Base-by-base conservation (phyloP, 1,139 yeast genomes). In the Yamadazyma atmosphaerica region DNA sequence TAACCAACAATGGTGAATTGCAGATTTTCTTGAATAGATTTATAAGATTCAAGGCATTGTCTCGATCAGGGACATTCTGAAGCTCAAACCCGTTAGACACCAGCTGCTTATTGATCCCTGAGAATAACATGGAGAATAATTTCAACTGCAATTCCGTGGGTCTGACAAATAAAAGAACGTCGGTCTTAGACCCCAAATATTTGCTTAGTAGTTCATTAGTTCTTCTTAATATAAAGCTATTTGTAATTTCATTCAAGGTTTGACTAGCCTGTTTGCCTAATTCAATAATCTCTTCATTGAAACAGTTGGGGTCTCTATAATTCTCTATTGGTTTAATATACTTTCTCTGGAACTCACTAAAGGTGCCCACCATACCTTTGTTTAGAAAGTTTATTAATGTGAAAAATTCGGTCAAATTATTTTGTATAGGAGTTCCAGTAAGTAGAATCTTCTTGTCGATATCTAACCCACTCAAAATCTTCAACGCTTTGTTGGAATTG, bases 351-450 rank as follows among this genome's bases (percentile, higher is more conserved):
- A 92, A 92, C 2, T 68, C 61, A 23, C 74, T 65, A 40, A 76
- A 74, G 0, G 73, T 67, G 0, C 96, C 96, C 23, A 92, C 63
- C 2, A 85, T 65, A 0, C 90, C 92, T 0, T 97, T 96, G 52
- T 88, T 89, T 11, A 89, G 66, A 56, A 90, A 90, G 53, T 89
- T 85, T 5, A 85, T 77, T 55, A 92, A 79, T 10, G 86, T 84
- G 59, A 69, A 88, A 56, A 86, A 92, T 55, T 92, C 99, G 2
- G 68, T 69, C 39, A 94, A 72, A 57, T 92, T 96, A 59, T 92
- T 92, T 57, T 92, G 98, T 24, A 92, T 87, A 0, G 98, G 98
- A 0, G 98, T 92, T 0, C 98, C 98, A 0, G 96, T 81, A 8
- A 92, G 63, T 15, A 92, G 56, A 3, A 92, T 65, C 46, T 83